phyloP scores from a whole-genome alignment of 2,329 filamentous ascomycete genomes.

The Colletotrichum caudatum region DNA sequence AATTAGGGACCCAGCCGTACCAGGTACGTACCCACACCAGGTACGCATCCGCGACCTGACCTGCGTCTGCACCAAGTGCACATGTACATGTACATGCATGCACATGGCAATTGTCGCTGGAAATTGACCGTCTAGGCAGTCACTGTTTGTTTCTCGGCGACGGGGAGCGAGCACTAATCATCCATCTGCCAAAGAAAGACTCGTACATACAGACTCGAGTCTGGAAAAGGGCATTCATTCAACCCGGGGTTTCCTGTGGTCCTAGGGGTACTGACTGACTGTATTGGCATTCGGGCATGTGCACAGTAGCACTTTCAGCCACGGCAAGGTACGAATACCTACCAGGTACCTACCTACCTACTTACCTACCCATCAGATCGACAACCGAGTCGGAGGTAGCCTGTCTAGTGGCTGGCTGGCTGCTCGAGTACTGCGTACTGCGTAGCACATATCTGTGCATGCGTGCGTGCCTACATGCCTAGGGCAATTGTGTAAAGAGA shows the following conservation, averaged over 20 bases:
- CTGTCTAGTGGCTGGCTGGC: slow-evolving; percentile 8
- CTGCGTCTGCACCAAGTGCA: too few relatives aligned
- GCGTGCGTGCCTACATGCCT: too few relatives aligned
- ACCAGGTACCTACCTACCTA: not conserved
- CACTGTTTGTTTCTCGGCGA: not conserved
- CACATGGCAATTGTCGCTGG: not conserved
- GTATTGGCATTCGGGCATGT: not conserved
- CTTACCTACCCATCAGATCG: not conserved
- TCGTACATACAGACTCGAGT: not conserved
- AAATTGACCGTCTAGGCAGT: not conserved
- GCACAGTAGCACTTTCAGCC: not conserved
- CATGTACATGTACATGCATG: not conserved
- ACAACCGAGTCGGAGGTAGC: slow-evolving; percentile 28
- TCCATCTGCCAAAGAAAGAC: not conserved
- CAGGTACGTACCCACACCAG: too few relatives aligned
- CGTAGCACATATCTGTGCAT: too few relatives aligned
- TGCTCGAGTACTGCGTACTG: too few relatives aligned
- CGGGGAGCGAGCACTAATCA: not conserved
- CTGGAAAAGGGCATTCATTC: not conserved
- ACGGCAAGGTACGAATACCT: not conserved
- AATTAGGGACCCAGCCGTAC: not conserved
- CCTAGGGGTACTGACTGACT: too few relatives aligned
- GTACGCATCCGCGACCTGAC: too few relatives aligned
- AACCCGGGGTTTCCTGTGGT: not conserved
- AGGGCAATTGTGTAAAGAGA: too few relatives aligned